phyloP scores from a whole-genome alignment of 805 yeast species.

The Candida andamanensis region DNA sequence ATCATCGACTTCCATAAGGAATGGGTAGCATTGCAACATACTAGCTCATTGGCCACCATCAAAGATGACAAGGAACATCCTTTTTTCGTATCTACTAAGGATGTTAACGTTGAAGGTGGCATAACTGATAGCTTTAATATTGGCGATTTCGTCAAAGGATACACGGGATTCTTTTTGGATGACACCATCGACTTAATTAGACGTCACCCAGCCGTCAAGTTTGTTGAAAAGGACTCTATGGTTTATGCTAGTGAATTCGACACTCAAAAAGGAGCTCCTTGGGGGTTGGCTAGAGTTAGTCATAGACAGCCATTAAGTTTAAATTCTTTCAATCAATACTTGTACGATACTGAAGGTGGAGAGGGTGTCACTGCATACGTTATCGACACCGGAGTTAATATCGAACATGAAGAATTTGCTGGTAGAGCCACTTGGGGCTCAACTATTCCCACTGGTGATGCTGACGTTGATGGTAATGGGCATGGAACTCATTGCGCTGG shows the following conservation, averaged over 20 bases:
- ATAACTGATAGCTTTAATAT: slow-evolving; percentile 58
- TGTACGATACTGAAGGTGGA: slow-evolving; percentile 71
- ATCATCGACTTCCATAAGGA: slow-evolving; percentile 61
- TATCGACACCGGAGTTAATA: slow-evolving; percentile 84
- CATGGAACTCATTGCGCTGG: slow-evolving; percentile 99
- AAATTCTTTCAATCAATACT: slow-evolving; percentile 67
- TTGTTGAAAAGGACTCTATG: slow-evolving; percentile 70
- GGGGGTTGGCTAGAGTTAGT: slow-evolving; percentile 91
- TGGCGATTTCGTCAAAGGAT: slow-evolving; percentile 60
- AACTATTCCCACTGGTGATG: slow-evolving; percentile 68
- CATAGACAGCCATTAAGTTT: slow-evolving; percentile 69
- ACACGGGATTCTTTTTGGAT: slow-evolving; percentile 78
- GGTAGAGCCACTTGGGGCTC: slow-evolving; percentile 87
- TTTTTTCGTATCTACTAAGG: slow-evolving; percentile 32
- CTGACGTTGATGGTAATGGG: slow-evolving; percentile 78
- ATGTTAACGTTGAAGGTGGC: slow-evolving; percentile 42
- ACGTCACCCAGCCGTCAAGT: slow-evolving; percentile 55
- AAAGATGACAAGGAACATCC: slow-evolving; percentile 20
- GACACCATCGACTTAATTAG: slow-evolving; percentile 71
- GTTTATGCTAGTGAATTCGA: slow-evolving; percentile 62
- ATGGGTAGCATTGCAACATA: slow-evolving; percentile 56
- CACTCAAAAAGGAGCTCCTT: slow-evolving; percentile 80
- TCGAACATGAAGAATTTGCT: slow-evolving; percentile 69
- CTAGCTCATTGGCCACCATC: slow-evolving; percentile 33
- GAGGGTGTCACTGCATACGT: slow-evolving; percentile 82